Evolutionary conservation across 306 rosid species (phyloP), one percentile per base, ranked within the genome.

Genomic region (Heteromeles arbutifolia): DNA sequence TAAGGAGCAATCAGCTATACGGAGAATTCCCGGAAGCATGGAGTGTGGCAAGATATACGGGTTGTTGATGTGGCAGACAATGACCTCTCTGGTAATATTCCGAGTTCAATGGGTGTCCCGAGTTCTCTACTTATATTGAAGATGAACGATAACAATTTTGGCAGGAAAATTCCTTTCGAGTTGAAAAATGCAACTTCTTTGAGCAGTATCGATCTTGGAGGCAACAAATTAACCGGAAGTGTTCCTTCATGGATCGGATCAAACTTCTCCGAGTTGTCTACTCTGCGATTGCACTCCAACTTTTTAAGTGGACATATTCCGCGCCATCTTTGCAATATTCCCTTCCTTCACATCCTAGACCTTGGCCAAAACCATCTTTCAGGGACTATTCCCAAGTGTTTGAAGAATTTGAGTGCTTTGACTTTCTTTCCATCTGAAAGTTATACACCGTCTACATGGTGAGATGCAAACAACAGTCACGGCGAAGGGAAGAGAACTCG

Each of bases 261-360:
- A 32, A 0, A 32, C 8, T 0, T 0, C 0, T 54, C 50, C 5
- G 0, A 0, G 4, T 12, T 72, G 26, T 3, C 2, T 9, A 19
- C 54, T 1, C 7, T 72, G n/a, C 22, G 21, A 12, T 5, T 56
- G 34, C 13, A 4, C 1, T 32, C 32, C 48, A 37, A 72, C 65
- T 13, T 54, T 32, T 37, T 72, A 7, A 72, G 5, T 57, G 65
- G 75, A 34, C 50, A 54, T 0, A 72, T 72, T 6, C 75, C 48
- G 3, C 5, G 39, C 14, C 22, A 70, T 3, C 11, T 70, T 10
- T 70, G 63, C 62, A 21, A 29, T 19, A 63, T 70, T 18, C 4
- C 8, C 26, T 1, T 0, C 18, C 63, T 70, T 28, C 74, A 52
- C 44, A 50, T 70, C 29, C 63, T 70, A 0, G 74, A 70, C 63